Conservation (phyloP, 371 early-diverging fungal genomes). For the Mortierella sp. region DNA sequence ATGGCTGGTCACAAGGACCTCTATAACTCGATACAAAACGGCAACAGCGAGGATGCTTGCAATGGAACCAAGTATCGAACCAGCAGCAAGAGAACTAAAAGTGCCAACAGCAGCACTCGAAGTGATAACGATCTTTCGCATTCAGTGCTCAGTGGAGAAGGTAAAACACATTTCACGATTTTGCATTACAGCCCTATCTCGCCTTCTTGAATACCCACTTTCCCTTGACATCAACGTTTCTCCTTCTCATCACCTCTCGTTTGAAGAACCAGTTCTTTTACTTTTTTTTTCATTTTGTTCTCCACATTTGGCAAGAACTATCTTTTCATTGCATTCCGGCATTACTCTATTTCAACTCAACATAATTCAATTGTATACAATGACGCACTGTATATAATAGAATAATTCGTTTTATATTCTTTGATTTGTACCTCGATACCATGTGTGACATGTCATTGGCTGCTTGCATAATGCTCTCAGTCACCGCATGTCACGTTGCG, state of each 20-base stretch:
- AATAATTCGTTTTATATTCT: background rate
- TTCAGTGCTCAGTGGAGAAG: slow-evolving; percentile 24
- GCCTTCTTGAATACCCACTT: no score
- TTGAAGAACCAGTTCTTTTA: background rate
- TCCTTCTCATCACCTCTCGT: no score
- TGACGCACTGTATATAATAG: background rate
- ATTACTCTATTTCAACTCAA: background rate
- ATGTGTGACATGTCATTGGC: background rate
- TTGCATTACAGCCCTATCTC: no score
- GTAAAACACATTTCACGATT: slow-evolving; percentile 13
- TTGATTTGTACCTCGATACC: slow-evolving; percentile 6
- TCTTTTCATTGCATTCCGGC: background rate
- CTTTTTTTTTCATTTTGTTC: slow-evolving; percentile 23
- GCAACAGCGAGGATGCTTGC: slow-evolving; percentile 20
- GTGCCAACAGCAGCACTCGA: slow-evolving; percentile 5
- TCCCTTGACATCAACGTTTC: no score
- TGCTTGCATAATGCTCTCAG: slow-evolving; percentile 16
- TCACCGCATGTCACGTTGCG: slow-evolving; percentile 9
- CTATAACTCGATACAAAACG: slow-evolving; percentile 40
- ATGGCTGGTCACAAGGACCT: slow-evolving; percentile 56
- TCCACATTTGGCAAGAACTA: slow-evolving; percentile 36
- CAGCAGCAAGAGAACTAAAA: slow-evolving; percentile 17
- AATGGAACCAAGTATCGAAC: slow-evolving; percentile 20
- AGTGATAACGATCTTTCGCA: slow-evolving; percentile 9
- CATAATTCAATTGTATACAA: slow-evolving; percentile 1